Conservation (phyloP, 139 green algal species). For the Asterochloris sp. region DNA sequence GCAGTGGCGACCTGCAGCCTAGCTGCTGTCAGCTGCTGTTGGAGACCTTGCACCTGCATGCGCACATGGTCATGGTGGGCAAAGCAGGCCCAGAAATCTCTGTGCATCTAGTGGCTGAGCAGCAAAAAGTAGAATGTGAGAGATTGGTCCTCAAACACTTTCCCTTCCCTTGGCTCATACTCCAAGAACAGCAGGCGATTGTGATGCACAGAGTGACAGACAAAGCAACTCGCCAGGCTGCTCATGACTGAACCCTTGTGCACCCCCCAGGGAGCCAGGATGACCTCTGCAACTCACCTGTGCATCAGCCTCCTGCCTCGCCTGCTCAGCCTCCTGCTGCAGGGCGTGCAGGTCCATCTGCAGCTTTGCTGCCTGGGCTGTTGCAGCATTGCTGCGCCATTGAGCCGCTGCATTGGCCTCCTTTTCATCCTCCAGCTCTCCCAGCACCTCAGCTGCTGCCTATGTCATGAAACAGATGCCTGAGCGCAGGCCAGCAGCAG, state of each 20-base stretch:
- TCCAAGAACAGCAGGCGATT: background rate
- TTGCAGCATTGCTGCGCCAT: background rate
- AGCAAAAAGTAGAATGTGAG: background rate
- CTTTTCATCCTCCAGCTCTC: slow-evolving; percentile 12
- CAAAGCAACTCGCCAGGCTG: background rate
- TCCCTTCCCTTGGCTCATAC: background rate
- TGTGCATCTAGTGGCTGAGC: background rate
- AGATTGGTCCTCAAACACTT: background rate
- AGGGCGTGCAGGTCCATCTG: background rate
- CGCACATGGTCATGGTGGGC: no score
- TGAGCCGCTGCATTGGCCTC: background rate
- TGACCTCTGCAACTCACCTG: background rate
- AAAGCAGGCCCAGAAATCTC: background rate
- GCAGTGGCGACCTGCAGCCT: background rate
- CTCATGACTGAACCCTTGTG: background rate
- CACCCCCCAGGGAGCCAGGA: background rate
- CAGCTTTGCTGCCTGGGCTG: slow-evolving; percentile 1
- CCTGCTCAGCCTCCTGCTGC: slow-evolving; percentile 3
- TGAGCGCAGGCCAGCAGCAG: background rate
- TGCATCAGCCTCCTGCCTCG: background rate
- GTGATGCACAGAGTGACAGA: background rate
- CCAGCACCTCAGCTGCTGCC: slow-evolving; percentile 13
- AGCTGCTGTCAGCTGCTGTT: slow-evolving; percentile 1
- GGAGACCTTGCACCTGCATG: background rate
- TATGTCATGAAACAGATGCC: background rate